Conservation (phyloP, 108 stramenopile species). For the Skeletonema costatum region DNA sequence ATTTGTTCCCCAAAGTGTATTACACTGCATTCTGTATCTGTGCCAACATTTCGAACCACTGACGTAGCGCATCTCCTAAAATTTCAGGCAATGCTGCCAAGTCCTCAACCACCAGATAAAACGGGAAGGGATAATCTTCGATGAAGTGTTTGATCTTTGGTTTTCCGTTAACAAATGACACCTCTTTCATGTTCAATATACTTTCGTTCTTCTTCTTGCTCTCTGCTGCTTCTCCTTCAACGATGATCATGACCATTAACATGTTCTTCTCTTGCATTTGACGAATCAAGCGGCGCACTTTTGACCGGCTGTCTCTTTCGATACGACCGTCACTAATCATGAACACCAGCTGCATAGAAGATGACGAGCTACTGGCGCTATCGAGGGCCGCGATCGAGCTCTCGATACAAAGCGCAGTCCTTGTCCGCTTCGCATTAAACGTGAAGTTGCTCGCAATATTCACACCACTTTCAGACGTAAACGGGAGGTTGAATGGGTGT, state of each 20-base stretch:
- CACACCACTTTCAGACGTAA: slow-evolving; percentile 88
- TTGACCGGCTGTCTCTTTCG: slow-evolving; percentile 88
- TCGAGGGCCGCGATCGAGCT: slow-evolving; percentile 82
- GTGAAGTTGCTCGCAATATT: slow-evolving; percentile 80
- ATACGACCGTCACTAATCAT: slow-evolving; percentile 96
- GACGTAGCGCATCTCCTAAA: slow-evolving; percentile 93
- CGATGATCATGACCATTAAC: slow-evolving; percentile 93
- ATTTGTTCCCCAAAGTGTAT: no score
- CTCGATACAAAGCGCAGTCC: slow-evolving; percentile 88
- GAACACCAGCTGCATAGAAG: slow-evolving; percentile 93
- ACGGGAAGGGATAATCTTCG: slow-evolving; percentile 98
- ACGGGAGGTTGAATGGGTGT: slow-evolving; percentile 89
- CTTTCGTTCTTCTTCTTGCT: slow-evolving; percentile 74
- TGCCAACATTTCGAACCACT: slow-evolving; percentile 97
- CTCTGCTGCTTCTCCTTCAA: slow-evolving; percentile 70
- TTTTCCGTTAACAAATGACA: slow-evolving; percentile 90
- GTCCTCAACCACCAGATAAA: slow-evolving; percentile 93
- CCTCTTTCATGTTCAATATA: slow-evolving; percentile 95
- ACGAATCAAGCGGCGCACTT: slow-evolving; percentile 83
- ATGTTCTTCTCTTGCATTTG: slow-evolving; percentile 92
- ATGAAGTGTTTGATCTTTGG: slow-evolving; percentile 92
- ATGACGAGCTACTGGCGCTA: slow-evolving; percentile 46
- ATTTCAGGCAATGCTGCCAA: slow-evolving; percentile 92
- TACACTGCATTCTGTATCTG: slow-evolving; percentile 48
- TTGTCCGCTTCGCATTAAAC: slow-evolving; percentile 90